A percentile compares a stretch with the other conserved stretches of the same genome.
Conservation (phyloP, 495 filamentous ascomycete genomes). For the Penicillium steckii region DNA sequence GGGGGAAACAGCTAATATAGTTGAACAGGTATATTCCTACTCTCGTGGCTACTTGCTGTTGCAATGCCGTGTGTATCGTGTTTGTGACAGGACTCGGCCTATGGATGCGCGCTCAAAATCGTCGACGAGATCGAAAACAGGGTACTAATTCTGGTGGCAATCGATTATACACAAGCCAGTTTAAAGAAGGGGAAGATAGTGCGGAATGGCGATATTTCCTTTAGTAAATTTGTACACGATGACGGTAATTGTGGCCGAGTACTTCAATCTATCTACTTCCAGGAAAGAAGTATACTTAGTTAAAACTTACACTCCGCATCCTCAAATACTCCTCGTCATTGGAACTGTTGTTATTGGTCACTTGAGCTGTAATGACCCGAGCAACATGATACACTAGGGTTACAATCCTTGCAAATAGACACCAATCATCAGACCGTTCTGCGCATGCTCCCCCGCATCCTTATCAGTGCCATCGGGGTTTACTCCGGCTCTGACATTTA, state of each 20-base stretch:
- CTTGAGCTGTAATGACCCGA: neutral
- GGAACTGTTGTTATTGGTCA: neutral
- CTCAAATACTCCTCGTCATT: neutral
- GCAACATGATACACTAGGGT: neutral
- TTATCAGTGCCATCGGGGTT: conserved; percentile 17
- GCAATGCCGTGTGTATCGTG: conserved; percentile 60
- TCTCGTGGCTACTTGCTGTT: conserved; percentile 66
- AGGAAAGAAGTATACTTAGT: neutral
- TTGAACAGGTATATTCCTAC: conserved; percentile 55
- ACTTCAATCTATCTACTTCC: neutral
- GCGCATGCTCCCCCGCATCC: conserved; percentile 16
- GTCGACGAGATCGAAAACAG: conserved; percentile 54
- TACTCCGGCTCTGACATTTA: conserved; percentile 9
- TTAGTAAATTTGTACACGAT: conserved; percentile 9
- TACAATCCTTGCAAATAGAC: neutral
- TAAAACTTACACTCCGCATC: neutral
- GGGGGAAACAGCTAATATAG: neutral
- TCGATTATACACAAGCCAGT: conserved; percentile 58
- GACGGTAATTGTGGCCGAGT: neutral
- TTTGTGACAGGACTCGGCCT: conserved; percentile 54
- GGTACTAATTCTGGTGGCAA: conserved; percentile 54
- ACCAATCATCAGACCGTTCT: conserved; percentile 8
- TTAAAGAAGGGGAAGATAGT: conserved; percentile 59
- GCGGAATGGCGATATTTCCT: conserved; percentile 66
- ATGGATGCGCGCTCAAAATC: conserved; percentile 69